Base-by-base conservation (phyloP, 164 flowering plant species). In the Pachysandra terminalis region DNA sequence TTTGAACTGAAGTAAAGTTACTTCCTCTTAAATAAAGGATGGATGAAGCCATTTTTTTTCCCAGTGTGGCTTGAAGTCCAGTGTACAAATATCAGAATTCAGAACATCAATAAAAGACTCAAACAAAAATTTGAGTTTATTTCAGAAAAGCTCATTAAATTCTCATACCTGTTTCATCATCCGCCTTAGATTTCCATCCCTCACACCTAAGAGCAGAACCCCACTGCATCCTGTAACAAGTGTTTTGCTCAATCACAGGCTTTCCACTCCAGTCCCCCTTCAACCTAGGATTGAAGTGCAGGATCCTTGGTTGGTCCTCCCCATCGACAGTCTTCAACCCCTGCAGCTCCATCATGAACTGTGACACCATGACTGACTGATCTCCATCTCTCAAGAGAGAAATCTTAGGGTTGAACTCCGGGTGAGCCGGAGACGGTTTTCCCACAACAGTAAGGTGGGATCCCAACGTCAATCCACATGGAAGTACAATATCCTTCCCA, bases 201-300 rank as follows among this genome's bases (percentile, higher is more conserved):
- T 84, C 86, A 37, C 90, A 86, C 28, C 90, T 74, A 59, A 69
- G 71, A 0, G 80, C 79, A 0, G 83, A 64, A 0, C 87, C 90
- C 90, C 90, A 86, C 63, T 86, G 90, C 88, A 80, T 80, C 67
- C 88, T 72, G 61, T 84, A 86, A 25, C 90, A 86, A 55, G 88
- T 86, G 67, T 86, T 86, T 64, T 77, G 83, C 74, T 81, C 85
- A 70, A 87, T 82, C n/a, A 87, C 89, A 9, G 91, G 86, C 73
- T 75, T 82, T 22, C 83, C 78, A 64, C 89, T 87, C 86, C 86
- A 87, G 73, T 87, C 91, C 53, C 91, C 91, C 56, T 77, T 84
- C 80, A 85, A 73, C 86, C 92, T 82, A 16, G 92, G 92, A 65
- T 87, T 87, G 53, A 87, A 81, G 71, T 85, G 92, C 75, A 87